Percentiles rank a stretch among this genome's conserved stretches.
phyloP scores from a whole-genome alignment of 2,329 filamentous ascomycete species.

The Rachicladosporium sp. region DNA sequence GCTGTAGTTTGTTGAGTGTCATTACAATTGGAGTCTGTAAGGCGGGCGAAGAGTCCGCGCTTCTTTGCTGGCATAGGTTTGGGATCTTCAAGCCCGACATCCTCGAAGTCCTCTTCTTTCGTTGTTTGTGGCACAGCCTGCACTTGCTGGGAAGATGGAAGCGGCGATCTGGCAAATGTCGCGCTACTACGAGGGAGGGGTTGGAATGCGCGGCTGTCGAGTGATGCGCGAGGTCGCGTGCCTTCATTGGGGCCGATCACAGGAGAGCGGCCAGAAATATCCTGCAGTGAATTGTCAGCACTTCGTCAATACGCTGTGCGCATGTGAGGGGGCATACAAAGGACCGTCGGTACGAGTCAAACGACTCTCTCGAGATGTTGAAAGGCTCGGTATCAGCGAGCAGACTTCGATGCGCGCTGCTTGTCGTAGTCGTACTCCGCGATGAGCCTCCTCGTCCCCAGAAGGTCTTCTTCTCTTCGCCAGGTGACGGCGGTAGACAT shows the following conservation, averaged over 20 bases:
- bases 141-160: constrained; percentile 7
- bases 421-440: constrained; percentile 39
- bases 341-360: constrained; percentile 89
- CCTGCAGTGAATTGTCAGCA: constrained; percentile 40
- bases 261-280: constrained; percentile 80
- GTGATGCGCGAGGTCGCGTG: constrained; percentile 57
- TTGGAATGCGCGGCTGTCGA: constrained; percentile 53
- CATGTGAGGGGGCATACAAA: constrained; percentile 62
- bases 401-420: constrained; percentile 49
- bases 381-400: constrained; percentile 82
- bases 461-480: constrained; percentile 72
- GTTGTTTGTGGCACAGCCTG: neutral
- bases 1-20: constrained; percentile 8
- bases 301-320: neutral
- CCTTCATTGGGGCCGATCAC: constrained; percentile 46
- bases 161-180: constrained; percentile 20
- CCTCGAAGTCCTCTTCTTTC: constrained; percentile 69
- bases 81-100: constrained; percentile 74
- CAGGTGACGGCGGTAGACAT: constrained; percentile 89
- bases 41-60: constrained; percentile 67
- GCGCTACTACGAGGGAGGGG: constrained; percentile 29
- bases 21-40: constrained; percentile 46
- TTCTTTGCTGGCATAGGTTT: constrained; percentile 53
- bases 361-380: constrained; percentile 89
- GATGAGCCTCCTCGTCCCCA: constrained; percentile 49